phyloP scores from a whole-genome alignment of 768 basidiomycete species.

The Dendrothele bispora region DNA sequence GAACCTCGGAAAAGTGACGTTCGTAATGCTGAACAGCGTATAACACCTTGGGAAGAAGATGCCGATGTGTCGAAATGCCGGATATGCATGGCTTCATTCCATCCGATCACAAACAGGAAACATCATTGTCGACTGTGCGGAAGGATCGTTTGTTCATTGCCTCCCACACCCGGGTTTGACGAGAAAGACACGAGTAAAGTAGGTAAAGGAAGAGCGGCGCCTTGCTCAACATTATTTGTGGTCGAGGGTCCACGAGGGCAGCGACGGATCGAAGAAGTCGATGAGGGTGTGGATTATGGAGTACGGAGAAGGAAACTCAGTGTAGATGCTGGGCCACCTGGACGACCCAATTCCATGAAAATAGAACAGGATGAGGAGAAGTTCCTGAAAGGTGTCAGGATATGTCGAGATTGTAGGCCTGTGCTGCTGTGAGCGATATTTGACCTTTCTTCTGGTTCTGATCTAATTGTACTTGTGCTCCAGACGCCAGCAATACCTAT shows the following conservation, averaged over 20 bases:
- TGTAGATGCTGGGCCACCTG: slow-evolving; percentile 13
- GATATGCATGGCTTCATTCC: slow-evolving; percentile 82
- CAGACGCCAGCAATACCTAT: slow-evolving; percentile 80
- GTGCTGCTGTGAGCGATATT: slow-evolving; percentile 66
- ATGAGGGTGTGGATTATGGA: slow-evolving; percentile 83
- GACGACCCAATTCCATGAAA: slow-evolving; percentile 19
- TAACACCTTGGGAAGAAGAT: slow-evolving; percentile 96
- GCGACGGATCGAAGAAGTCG: slow-evolving; percentile 79
- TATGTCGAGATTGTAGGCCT: slow-evolving; percentile 83
- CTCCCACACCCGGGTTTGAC: too few relatives aligned
- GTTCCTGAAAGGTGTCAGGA: slow-evolving; percentile 84
- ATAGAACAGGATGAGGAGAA: slow-evolving; percentile 67
- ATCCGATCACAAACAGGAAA: slow-evolving; percentile 88
- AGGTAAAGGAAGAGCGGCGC: too few relatives aligned
- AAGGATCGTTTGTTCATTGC: slow-evolving; percentile 87
- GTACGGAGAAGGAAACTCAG: slow-evolving; percentile 51
- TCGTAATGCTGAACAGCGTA: slow-evolving; percentile 86
- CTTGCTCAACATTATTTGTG: slow-evolving; percentile 82
- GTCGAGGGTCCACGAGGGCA: slow-evolving; percentile 83
- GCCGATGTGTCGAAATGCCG: slow-evolving; percentile 75
- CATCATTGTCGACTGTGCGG: slow-evolving; percentile 97
- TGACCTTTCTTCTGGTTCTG: background rate
- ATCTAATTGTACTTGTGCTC: slow-evolving; percentile 10
- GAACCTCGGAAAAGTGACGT: too few relatives aligned
- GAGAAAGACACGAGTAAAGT: too few relatives aligned